Base-by-base conservation (phyloP, 2,329 filamentous ascomycete species). In the Penicillium psychrosexuale region DNA sequence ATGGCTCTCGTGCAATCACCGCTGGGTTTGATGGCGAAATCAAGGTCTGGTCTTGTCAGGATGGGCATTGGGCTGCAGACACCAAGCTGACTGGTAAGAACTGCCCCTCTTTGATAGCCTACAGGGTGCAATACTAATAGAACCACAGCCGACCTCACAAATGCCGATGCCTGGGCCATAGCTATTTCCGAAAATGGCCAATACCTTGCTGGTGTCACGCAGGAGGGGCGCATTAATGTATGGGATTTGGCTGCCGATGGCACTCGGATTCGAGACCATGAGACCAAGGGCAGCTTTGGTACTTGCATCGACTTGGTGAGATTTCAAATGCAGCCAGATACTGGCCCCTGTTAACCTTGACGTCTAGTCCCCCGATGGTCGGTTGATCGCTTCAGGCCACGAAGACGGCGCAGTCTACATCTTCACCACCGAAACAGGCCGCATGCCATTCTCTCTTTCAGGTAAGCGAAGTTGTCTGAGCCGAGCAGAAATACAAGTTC, bases 221-320 rank as follows among this genome's bases (percentile, higher is more conserved):
- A 91, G 66, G 89, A 95, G 69, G 94, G 94, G 3, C 84, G 88
- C 51, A 85, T 97, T 68, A 91, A 92, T 65, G 89, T 97, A 38
- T 97, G 92, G 90, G 87, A 96, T 69, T 74, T 87, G 30, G 68
- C 77, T 46, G 79, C 75, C 12, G 75, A 77, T 36, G 72, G 72
- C 4, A 78, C 83, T 36, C 90, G 89, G 74, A 86, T 94, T 57
- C 82, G 85, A 47, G 86, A 92, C 66, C 96, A 94, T 68, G 91
- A 96, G 77, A 97, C 93, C 1, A 91, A 93, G 64, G 91, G 91
- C 13, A 93, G 88, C 72, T 97, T 97, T 75, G 93, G 91, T 36
- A 84, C 94, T 76, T 89, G 88, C 66, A 86, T 99, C 58, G 92
- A 94, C 71, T 75, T 97, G 71, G 83, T 85, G 74, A 55, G 74